Base-by-base conservation (phyloP, 1,139 yeast species). In the Casaregolazyma lundiana region DNA sequence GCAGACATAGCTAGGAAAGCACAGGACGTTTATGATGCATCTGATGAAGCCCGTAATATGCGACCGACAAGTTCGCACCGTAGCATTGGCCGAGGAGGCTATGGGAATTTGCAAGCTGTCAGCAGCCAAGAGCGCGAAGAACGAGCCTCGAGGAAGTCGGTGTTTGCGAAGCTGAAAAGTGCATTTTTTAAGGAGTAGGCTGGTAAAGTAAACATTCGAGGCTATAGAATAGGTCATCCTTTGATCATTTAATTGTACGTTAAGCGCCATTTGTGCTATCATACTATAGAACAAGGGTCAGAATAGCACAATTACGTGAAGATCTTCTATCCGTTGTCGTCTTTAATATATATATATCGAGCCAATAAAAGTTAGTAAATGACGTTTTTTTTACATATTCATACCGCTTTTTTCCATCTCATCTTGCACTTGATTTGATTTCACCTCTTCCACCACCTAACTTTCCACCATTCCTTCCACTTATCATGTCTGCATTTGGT, bases 11-110 rank as follows among this genome's bases (percentile, higher is more conserved):
- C 88, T 3, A 71, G 92, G 50, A 75, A 72, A 55, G 73, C 84
- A 13, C 92, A 84, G 63, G 92, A 83, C 56, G 89, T 83, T 2
- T 26, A 26, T 26, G 89, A 81, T 45, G 76, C 68, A 9, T 56
- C 53, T 18, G 55, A 51, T 4, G 51, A 48, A 38, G 16, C 35
- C 11, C 45, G 46, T 24, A 39, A 24, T 9, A 45, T 50, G 11
- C 45, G 46, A 30, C 55, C 64, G n/a, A 61, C 62, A 4, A 43
- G 51, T 8, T 47, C 57, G 13, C 56, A 64, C 44, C 55, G 59
- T 16, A 58, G 68, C 1, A 61, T 66, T 36, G 71, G 71, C 39
- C 55, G 71, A 11, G 71, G 71, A 9, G 71, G 71, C 9, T 67
- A 62, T 50, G 71, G 71, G 7, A 67, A 67, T 48, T 61, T 67